A percentile compares a stretch with the other conserved stretches of the same genome.
These are phyloP conservation scores for Lipomyces lipofer DNA, from an alignment of 805 yeast genomes.

Conservation along the genomic window DNA sequence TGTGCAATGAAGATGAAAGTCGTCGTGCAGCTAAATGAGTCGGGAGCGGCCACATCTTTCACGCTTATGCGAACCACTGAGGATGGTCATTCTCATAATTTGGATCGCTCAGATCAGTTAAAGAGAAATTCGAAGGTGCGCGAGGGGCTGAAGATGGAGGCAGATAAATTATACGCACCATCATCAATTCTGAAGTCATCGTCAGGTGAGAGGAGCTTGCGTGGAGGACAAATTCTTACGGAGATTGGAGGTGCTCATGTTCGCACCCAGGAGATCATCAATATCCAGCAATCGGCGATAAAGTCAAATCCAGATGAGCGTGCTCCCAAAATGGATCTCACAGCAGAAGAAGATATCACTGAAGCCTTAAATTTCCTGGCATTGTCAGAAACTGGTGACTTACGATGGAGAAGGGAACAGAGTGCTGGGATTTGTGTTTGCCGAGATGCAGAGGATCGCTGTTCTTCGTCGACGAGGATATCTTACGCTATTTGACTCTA, in stretches of 20 bases:
- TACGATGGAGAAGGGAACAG: neutral
- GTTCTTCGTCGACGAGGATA: neutral
- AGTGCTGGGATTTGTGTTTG: neutral
- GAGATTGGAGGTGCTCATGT: neutral
- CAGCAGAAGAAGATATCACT: neutral
- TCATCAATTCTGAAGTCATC: neutral
- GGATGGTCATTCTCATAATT: neutral
- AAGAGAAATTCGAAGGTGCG: neutral
- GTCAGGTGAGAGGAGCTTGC: neutral
- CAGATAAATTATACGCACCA: neutral
- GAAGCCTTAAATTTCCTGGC: neutral
- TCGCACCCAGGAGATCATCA: neutral
- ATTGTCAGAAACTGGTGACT: too few species aligned
- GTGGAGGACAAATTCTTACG: neutral
- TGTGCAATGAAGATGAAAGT: too few species aligned
- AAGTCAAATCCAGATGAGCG: neutral
- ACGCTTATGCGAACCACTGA: too few species aligned
- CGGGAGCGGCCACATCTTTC: too few species aligned
- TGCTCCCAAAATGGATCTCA: neutral
- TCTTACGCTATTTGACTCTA: neutral
- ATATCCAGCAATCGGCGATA: neutral
- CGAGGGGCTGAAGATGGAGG: neutral
- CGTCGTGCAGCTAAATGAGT: too few species aligned
- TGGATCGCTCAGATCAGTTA: neutral
- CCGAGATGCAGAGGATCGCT: neutral